Evolutionary conservation across 306 rosid species (phyloP).

Genomic region (Cucumis hystrix): DNA sequence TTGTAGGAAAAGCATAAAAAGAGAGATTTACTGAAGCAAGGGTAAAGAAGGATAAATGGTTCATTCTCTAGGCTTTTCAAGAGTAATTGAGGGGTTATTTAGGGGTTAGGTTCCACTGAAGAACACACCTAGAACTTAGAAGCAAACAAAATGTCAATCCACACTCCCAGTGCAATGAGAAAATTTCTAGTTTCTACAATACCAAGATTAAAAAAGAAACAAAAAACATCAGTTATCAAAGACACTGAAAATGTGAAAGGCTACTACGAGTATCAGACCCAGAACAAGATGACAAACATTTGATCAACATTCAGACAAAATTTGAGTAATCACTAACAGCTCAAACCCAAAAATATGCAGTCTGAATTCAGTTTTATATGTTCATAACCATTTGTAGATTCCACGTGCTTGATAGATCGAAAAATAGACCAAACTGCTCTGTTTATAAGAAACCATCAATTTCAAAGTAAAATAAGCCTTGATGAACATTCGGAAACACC

Average conservation of each 20-base stretch:
- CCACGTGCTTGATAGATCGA: constrained; percentile 58
- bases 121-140: not conserved
- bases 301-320: constrained; percentile 19
- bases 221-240: constrained; percentile 27
- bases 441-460: not conserved
- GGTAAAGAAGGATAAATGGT: not conserved
- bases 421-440: not conserved
- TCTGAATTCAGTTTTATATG: not conserved
- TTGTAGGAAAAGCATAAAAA: not conserved
- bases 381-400: not conserved
- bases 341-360: not conserved
- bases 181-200: not conserved
- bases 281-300: constrained; percentile 30
- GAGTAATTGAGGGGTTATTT: not conserved
- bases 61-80: not conserved
- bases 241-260: constrained; percentile 18
- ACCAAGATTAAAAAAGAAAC: not conserved
- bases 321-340: constrained; percentile 13
- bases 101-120: not conserved
- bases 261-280: constrained; percentile 5
- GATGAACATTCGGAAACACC: not conserved
- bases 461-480: not conserved
- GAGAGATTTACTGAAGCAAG: not conserved
- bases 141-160: not conserved
- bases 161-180: not conserved